These are phyloP conservation scores for Boletus chippewaensis DNA, from an alignment of 1,284 basidiomycete species.

Conservation along the genomic window DNA sequence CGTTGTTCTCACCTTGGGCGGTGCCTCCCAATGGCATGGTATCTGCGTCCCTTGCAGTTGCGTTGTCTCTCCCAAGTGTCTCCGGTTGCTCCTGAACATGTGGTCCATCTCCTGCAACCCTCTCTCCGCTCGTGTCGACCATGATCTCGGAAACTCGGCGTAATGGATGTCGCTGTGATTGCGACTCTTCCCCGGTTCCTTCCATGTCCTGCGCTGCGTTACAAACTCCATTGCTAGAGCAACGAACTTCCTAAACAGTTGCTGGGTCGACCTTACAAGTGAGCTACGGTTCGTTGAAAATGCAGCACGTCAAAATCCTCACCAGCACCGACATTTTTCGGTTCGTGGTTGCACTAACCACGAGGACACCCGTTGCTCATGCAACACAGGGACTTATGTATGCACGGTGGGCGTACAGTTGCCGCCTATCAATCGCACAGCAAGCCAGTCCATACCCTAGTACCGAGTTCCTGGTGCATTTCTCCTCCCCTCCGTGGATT, in stretches of 20 bases:
- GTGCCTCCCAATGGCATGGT: constrained; percentile 10
- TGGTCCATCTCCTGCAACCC: constrained; percentile 26
- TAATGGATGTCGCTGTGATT: constrained; percentile 16
- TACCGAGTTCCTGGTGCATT: constrained; percentile 7
- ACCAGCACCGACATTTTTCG: constrained; percentile 27
- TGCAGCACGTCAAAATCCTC: constrained; percentile 16
- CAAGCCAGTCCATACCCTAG: constrained; percentile 20
- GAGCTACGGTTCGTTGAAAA: constrained; percentile 12
- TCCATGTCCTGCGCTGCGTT: constrained; percentile 19
- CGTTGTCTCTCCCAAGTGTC: constrained; percentile 5
- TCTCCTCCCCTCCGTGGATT: constrained; percentile 11
- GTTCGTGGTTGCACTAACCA: constrained; percentile 24
- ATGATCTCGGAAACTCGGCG: constrained; percentile 23
- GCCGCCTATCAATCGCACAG: constrained; percentile 19
- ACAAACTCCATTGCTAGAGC: constrained; percentile 23
- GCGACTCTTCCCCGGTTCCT: constrained; percentile 9
- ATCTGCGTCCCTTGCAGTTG: constrained; percentile 8
- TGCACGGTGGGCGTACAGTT: constrained; percentile 11
- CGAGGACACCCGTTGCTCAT: constrained; percentile 18
- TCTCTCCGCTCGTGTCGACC: constrained; percentile 25
- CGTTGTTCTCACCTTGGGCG: constrained; percentile 17
- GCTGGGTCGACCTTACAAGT: constrained; percentile 16
- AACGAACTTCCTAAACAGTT: constrained; percentile 23
- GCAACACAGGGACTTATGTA: constrained; percentile 24
- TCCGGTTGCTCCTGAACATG: constrained; percentile 16